Base-by-base conservation (phyloP, 2,329 filamentous ascomycete genomes). In the Phyllosticta citriasiana region DNA sequence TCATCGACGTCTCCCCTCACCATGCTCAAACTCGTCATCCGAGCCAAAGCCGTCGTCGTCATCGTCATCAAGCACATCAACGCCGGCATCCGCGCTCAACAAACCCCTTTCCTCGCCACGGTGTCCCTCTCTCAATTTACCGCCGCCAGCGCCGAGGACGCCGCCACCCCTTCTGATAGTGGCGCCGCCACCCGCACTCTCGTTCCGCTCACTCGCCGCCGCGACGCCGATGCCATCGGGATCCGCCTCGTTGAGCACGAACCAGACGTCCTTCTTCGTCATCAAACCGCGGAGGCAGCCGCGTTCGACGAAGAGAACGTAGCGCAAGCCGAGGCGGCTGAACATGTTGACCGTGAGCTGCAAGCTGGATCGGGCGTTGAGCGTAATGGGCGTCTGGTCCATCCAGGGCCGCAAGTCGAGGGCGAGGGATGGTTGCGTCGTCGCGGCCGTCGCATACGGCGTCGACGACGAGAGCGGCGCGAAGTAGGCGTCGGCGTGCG, bases 201-300 rank as follows among this genome's bases (percentile, higher is more conserved):
- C 33, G 4, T 10, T 40, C 33, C 33, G 33, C 33, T 40, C 33
- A 4, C 33, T 12, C 33, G 33, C 55, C 5, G 26, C 65, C 9
- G 68, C 72, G 52, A 62, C 66, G 5, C 65, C 67, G 6, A 65
- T 69, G 22, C 69, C 72, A 55, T 71, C 70, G 12, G 72, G 71
- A 65, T 88, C 86, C 9, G 84, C 85, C 52, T 88, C 89, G 70
- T 96, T 91, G 54, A 97, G 79, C 50, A 97, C 86, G 73, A 90
- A 92, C 89, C 92, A 97, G 35, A 96, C 87, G 75, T 99, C 94
- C 78, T 99, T 99, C 79, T 97, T 97, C 22, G 94, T 99, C 66
- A 97, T 77, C 55, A 99, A 74, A 0, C 94, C 94, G 72, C 90
- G 86, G 50, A 99, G 76, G 57, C 84, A 83, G 22, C 94, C 94